These are phyloP conservation scores for Quillaja saponaria DNA, from an alignment of 306 rosid species.

Conservation along the genomic window DNA sequence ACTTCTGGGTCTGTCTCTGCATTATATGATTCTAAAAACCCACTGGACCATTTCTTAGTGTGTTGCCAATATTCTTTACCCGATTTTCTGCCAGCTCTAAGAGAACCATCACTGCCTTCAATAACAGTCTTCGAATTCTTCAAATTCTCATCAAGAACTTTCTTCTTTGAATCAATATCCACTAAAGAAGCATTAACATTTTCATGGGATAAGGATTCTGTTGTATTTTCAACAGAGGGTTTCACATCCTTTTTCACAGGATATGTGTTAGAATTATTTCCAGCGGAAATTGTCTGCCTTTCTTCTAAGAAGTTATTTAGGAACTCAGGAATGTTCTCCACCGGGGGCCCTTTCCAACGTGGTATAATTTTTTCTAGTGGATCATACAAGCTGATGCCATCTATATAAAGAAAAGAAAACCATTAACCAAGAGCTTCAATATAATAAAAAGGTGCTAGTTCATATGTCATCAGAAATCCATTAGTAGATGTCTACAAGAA, in stretches of 20 bases:
- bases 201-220: slow-evolving; percentile 40
- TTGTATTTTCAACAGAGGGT: slow-evolving; percentile 37
- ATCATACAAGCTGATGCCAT: slow-evolving; percentile 86
- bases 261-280: slow-evolving; percentile 25
- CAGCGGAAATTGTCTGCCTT: slow-evolving; percentile 42
- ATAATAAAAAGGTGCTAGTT: slow-evolving; percentile 21
- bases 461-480: slow-evolving; percentile 11
- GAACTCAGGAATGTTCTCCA: slow-evolving; percentile 71
- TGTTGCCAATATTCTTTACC: slow-evolving; percentile 98
- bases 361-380: slow-evolving; percentile 87
- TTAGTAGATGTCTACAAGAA: slow-evolving; percentile 11
- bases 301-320: slow-evolving; percentile 58
- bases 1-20: slow-evolving; percentile 84
- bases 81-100: slow-evolving; percentile 71
- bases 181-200: slow-evolving; percentile 33
- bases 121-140: slow-evolving; percentile 57
- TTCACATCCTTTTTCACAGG: slow-evolving; percentile 50
- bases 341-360: slow-evolving; percentile 81
- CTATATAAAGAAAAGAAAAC: slow-evolving; percentile 40
- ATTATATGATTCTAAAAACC: slow-evolving; percentile 80
- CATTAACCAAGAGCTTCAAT: slow-evolving; percentile 31
- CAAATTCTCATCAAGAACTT: slow-evolving; percentile 20
- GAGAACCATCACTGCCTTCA: slow-evolving; percentile 92
- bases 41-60: slow-evolving; percentile 93
- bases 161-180: slow-evolving; percentile 32